Evolutionary conservation across 768 basidiomycete species (phyloP).

Genomic region (Russula earlei): DNA sequence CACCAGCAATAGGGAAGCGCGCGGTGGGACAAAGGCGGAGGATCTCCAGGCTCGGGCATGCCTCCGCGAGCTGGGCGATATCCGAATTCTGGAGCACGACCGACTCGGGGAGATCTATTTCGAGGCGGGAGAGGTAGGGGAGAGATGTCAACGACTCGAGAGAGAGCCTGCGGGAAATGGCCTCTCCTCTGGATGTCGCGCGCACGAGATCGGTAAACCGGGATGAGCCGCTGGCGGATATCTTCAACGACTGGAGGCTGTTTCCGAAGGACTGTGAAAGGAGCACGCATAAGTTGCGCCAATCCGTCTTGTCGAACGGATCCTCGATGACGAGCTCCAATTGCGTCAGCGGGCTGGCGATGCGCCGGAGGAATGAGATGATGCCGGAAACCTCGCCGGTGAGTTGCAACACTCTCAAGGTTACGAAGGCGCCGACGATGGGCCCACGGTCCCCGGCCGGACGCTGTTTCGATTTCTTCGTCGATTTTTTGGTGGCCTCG

Average conservation of each 20-base stretch:
- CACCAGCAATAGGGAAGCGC: slow-evolving; percentile 45
- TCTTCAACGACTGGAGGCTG: slow-evolving; percentile 49
- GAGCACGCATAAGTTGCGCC: slow-evolving; percentile 59
- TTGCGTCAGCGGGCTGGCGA: slow-evolving; percentile 53
- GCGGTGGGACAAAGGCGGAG: slow-evolving; percentile 59
- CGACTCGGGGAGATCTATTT: slow-evolving; percentile 73
- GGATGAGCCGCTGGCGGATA: slow-evolving; percentile 59
- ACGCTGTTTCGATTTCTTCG: slow-evolving; percentile 37
- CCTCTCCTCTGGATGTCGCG: slow-evolving; percentile 56
- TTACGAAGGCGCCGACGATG: slow-evolving; percentile 46
- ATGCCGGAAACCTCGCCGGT: slow-evolving; percentile 65
- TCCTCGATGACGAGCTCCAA: slow-evolving; percentile 75
- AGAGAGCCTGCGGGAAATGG: slow-evolving; percentile 49
- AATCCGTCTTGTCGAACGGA: slow-evolving; percentile 63
- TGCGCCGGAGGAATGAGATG: slow-evolving; percentile 59
- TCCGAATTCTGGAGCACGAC: slow-evolving; percentile 55
- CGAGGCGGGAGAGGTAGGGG: slow-evolving; percentile 49
- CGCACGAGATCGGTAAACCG: slow-evolving; percentile 76
- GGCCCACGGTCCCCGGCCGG: slow-evolving; percentile 40
- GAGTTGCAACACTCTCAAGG: slow-evolving; percentile 51
- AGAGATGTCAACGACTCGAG: slow-evolving; percentile 49
- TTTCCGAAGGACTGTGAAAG: slow-evolving; percentile 54
- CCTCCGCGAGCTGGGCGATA: slow-evolving; percentile 45
- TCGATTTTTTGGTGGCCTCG: slow-evolving; percentile 62
- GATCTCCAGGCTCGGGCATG: slow-evolving; percentile 62